A percentile compares a stretch with the other conserved stretches of the same genome.
phyloP scores from a whole-genome alignment of 129 eudicot species.

The Smallanthus sonchifolius region DNA sequence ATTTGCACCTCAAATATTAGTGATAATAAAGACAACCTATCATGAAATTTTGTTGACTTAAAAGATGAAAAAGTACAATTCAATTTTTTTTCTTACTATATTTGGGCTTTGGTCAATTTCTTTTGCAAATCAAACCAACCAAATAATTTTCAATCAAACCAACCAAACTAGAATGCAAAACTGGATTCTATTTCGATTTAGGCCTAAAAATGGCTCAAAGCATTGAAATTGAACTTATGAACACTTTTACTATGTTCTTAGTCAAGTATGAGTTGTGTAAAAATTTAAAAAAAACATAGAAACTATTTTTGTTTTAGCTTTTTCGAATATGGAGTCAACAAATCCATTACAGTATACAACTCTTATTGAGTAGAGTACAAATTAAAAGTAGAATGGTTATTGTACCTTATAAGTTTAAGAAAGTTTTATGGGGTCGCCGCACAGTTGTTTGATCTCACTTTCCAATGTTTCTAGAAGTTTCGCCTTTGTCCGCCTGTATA shows the following conservation, averaged over 20 bases:
- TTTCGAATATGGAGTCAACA: not conserved
- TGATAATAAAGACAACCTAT: too few species aligned
- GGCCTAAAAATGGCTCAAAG: too few species aligned
- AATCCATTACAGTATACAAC: not conserved
- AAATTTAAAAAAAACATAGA: not conserved
- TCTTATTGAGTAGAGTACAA: conserved; percentile 7
- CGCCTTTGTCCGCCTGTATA: conserved; percentile 75
- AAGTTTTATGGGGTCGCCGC: conserved; percentile 61
- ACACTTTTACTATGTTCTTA: not conserved
- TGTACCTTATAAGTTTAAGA: conserved; percentile 29
- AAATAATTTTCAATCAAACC: not conserved
- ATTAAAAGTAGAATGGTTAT: not conserved
- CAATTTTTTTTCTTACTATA: not conserved
- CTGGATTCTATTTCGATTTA: too few species aligned
- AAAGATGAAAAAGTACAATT: not conserved
- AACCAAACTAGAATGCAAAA: too few species aligned
- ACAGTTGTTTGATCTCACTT: conserved; percentile 66
- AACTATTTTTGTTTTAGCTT: not conserved
- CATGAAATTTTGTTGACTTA: too few species aligned
- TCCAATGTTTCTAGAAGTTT: conserved; percentile 55
- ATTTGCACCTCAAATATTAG: too few species aligned
- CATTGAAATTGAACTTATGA: not conserved
- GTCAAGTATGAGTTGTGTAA: not conserved
- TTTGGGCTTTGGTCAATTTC: not conserved
- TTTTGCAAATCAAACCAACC: not conserved